Evolutionary conservation across 192 early-diverging fungal species (phyloP).

Genomic region (Podila verticillata): DNA sequence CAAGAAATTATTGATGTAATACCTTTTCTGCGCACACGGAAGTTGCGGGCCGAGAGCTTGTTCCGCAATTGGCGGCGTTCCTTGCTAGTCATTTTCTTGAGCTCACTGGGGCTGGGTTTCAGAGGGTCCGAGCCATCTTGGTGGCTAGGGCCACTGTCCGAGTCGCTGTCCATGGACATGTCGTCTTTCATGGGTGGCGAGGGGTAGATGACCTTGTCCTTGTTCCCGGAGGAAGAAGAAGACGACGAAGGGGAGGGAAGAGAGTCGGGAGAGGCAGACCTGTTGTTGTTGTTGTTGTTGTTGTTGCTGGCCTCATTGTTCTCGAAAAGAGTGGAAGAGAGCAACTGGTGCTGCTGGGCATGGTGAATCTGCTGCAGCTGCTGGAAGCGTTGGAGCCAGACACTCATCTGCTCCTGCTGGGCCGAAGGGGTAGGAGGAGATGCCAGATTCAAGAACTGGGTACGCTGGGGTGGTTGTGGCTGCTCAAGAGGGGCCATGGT

Average conservation of each 20-base stretch:
- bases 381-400: conserved; percentile 47
- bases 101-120: conserved; percentile 56
- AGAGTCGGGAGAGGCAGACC: conserved; percentile 12
- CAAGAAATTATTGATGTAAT: not conserved
- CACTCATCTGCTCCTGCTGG: conserved; percentile 12
- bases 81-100: conserved; percentile 74
- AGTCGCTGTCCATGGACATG: conserved; percentile 41
- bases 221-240: conserved; percentile 7
- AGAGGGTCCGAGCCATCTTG: conserved; percentile 16
- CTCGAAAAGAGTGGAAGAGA: conserved; percentile 19
- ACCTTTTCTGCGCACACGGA: conserved; percentile 86
- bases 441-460: conserved; percentile 12
- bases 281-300: not conserved
- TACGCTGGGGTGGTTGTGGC: not conserved
- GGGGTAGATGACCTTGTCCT: conserved; percentile 27
- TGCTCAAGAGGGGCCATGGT: not conserved
- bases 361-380: conserved; percentile 38
- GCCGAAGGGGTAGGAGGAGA: conserved; percentile 7
- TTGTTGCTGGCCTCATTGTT: not conserved
- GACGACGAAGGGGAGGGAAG: conserved; percentile 3
- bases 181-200: conserved; percentile 51
- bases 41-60: conserved; percentile 89
- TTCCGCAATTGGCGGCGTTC: conserved; percentile 87
- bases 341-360: conserved; percentile 29
- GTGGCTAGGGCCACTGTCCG: conserved; percentile 14